A percentile compares a stretch with the other conserved stretches of the same genome.
Conservation (phyloP, 768 basidiomycete species). For the Leccinum sublutescens region DNA sequence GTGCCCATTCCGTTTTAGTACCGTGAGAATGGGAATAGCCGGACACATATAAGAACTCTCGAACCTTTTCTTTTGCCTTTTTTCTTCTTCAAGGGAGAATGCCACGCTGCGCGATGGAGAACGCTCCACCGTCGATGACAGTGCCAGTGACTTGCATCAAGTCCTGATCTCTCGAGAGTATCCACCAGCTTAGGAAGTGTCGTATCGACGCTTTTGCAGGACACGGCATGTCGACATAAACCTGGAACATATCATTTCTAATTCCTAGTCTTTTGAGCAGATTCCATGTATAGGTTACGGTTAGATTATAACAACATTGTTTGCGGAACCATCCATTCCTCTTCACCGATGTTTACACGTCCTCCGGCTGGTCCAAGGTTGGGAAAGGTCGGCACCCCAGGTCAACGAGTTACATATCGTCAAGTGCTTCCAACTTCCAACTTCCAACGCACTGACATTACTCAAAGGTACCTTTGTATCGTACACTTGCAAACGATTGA, state of each 20-base stretch:
- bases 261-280: not conserved
- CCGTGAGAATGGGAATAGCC: slow-evolving; percentile 39
- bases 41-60: slow-evolving; percentile 24
- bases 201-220: slow-evolving; percentile 49
- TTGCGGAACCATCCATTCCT: not conserved
- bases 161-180: slow-evolving; percentile 57
- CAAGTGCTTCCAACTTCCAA: not conserved
- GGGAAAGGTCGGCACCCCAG: too few species aligned
- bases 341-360: not conserved
- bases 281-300: not conserved
- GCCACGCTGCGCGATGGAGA: slow-evolving; percentile 65
- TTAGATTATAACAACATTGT: not conserved
- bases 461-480: not conserved
- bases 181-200: slow-evolving; percentile 64
- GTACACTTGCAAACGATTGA: too few species aligned
- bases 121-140: slow-evolving; percentile 53
- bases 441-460: not conserved
- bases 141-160: slow-evolving; percentile 59
- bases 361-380: too few species aligned
- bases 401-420: not conserved
- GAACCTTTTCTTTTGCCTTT: too few species aligned
- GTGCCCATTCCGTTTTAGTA: not conserved
- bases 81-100: slow-evolving; percentile 44
- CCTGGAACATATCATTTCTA: slow-evolving; percentile 45
- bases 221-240: slow-evolving; percentile 62